Base-by-base conservation (phyloP, 2,329 filamentous ascomycete genomes). In the Colletotrichum aenigma region DNA sequence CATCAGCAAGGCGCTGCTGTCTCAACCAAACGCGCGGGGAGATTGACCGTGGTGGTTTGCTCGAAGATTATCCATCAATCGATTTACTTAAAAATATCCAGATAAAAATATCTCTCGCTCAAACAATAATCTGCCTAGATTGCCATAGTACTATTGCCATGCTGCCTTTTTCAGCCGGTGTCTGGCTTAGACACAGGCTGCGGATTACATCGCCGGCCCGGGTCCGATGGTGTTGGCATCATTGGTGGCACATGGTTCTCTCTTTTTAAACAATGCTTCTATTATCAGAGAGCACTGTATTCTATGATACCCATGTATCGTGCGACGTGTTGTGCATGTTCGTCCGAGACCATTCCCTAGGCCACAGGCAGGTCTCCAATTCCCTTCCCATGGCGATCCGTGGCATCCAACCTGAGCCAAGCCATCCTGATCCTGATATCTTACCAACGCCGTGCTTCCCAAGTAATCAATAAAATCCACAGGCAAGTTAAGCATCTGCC, bases 371-470 rank as follows among this genome's bases (percentile, higher is more conserved):
- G 43, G 43, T 52, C 43, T 52, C n/a, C 3, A 52, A 52, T 52
- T 13, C 3, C 43, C 10, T 52, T 52, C 43, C 43, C 10, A 7
- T 21, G n/a, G 43, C n/a, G 1, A 7, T 7, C n/a, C 43, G n/a
- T 52, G 43, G n/a, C 43, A 1, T 52, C 43, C 43, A 3, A 52
- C 43, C 2, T 2, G 43, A 52, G n/a, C 43, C n/a, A 13, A 52
- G n/a, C 43, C 43, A 52, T 12, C 43, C 6, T 24, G n/a, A 64
- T 43, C 61, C 61, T 64, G 34, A 64, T 64, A 64, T 28, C 61
- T 43, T 64, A 32, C 61, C 61, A 64, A 64, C 61, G 61, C 61
- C 61, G 15, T 64, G 61, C 61, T 64, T 38, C 24, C n/a, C 12
- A 52, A 52, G 32, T 43, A 64, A 43, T 28, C 21, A 64, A 43